Conservation (phyloP, 148 eudicot species). For the Cornus controversa region DNA sequence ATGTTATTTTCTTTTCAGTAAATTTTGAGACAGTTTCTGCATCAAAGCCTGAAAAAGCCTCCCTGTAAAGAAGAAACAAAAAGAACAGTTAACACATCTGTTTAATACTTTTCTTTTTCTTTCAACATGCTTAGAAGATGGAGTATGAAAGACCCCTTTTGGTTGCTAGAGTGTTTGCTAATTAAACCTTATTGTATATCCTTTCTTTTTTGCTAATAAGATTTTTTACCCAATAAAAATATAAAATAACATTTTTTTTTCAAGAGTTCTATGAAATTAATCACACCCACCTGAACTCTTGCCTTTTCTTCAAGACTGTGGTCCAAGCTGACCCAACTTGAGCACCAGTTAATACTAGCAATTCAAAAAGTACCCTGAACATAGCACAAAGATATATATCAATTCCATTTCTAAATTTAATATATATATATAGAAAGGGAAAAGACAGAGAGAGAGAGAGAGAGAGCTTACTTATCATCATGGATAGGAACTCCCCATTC, state of each 20-base stretch:
- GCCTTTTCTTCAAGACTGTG: constrained; percentile 67
- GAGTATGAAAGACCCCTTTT: too few relatives aligned
- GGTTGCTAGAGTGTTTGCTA: too few relatives aligned
- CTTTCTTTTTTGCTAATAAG: too few relatives aligned
- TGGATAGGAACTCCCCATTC: constrained; percentile 94
- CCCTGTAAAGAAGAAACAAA: constrained; percentile 37
- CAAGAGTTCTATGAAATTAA: neutral
- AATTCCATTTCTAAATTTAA: neutral
- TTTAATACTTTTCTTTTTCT: too few relatives aligned
- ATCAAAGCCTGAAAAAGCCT: constrained; percentile 77
- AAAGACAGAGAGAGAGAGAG: neutral
- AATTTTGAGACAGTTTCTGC: constrained; percentile 66
- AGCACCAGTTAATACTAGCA: constrained; percentile 70
- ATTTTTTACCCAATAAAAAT: too few relatives aligned
- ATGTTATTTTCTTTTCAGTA: constrained; percentile 61
- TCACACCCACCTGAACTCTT: constrained; percentile 46
- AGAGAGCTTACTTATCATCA: constrained; percentile 61
- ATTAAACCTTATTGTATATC: neutral
- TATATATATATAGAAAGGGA: neutral
- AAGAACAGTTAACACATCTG: too few relatives aligned
- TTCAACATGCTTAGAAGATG: too few relatives aligned
- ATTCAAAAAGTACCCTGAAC: constrained; percentile 64
- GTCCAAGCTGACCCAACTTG: constrained; percentile 96
- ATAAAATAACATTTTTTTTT: too few relatives aligned
- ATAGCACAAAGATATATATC: neutral